Evolutionary conservation across 768 basidiomycete species (phyloP).

Genomic region (Psilocybe cyanescens): DNA sequence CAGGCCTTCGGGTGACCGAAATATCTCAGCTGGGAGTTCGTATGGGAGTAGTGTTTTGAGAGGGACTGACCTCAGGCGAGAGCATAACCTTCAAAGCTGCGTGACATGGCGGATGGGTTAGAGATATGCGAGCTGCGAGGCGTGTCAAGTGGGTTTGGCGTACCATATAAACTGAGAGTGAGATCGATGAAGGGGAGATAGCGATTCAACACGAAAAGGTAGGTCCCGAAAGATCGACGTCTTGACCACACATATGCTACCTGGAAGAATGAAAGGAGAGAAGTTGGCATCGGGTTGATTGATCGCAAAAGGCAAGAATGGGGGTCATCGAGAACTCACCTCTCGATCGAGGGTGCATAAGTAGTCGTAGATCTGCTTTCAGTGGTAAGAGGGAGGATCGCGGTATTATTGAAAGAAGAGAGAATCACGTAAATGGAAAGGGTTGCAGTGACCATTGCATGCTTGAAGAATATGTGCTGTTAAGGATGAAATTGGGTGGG

Average conservation of each 20-base stretch:
- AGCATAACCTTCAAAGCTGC: constrained; percentile 13
- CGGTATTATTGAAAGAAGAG: not conserved
- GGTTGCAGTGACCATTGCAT: constrained; percentile 5
- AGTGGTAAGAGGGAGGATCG: not conserved
- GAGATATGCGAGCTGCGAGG: not conserved
- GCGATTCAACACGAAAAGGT: constrained; percentile 22
- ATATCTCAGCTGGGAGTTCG: not conserved
- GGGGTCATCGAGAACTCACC: constrained; percentile 4
- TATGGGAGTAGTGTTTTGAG: not conserved
- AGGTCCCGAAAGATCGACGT: constrained; percentile 15
- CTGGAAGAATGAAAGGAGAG: constrained; percentile 5
- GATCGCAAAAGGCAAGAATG: not conserved
- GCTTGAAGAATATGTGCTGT: constrained; percentile 14
- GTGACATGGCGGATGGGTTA: not conserved
- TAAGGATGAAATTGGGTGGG: not conserved
- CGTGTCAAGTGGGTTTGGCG: not conserved
- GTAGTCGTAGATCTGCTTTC: constrained; percentile 22
- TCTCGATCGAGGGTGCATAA: constrained; percentile 25
- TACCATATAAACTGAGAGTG: constrained; percentile 14
- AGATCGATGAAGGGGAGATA: constrained; percentile 23
- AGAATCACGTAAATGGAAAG: constrained; percentile 3
- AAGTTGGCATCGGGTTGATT: not conserved
- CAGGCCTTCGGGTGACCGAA: constrained; percentile 2
- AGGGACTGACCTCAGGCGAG: constrained; percentile 5
- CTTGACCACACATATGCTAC: constrained; percentile 22